Conservation (phyloP, 352 stramenopile species). For the Albugo laibachii region DNA sequence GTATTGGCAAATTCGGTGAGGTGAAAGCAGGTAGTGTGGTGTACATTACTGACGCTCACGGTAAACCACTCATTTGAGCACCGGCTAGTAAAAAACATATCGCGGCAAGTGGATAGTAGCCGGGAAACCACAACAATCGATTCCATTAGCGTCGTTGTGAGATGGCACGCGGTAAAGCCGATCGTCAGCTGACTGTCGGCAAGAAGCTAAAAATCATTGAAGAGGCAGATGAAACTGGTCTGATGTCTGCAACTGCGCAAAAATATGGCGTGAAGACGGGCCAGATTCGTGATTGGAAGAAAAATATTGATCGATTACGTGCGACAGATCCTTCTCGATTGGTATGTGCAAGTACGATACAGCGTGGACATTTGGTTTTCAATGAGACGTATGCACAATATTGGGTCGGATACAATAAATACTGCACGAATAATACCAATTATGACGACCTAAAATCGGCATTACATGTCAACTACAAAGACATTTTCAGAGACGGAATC, state of each 20-base stretch:
- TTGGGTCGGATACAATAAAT: constrained; percentile 82
- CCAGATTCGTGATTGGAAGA: constrained; percentile 78
- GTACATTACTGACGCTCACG: too few species aligned
- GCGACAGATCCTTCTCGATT: constrained; percentile 62
- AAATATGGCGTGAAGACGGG: constrained; percentile 76
- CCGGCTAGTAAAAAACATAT: too few species aligned
- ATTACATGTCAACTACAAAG: constrained; percentile 46
- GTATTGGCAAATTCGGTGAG: too few species aligned
- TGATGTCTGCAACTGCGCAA: constrained; percentile 53
- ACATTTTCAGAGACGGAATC: constrained; percentile 48
- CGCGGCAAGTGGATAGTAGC: too few species aligned
- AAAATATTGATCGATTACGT: constrained; percentile 55
- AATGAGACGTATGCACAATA: constrained; percentile 80
- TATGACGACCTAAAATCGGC: constrained; percentile 48
- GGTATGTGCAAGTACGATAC: constrained; percentile 62
- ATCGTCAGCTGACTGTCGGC: constrained; percentile 58
- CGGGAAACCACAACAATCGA: too few species aligned
- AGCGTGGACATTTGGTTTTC: constrained; percentile 67
- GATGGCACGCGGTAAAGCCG: constrained; percentile 71
- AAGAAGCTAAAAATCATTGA: constrained; percentile 83
- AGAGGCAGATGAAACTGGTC: constrained; percentile 57
- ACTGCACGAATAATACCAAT: constrained; percentile 47
- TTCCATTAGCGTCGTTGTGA: background rate
- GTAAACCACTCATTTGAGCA: too few species aligned
- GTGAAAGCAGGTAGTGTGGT: too few species aligned